Evolutionary conservation across 257 asterid genomes (phyloP), one percentile per base, ranked within the genome.

Genomic region (Prunella vulgaris): DNA sequence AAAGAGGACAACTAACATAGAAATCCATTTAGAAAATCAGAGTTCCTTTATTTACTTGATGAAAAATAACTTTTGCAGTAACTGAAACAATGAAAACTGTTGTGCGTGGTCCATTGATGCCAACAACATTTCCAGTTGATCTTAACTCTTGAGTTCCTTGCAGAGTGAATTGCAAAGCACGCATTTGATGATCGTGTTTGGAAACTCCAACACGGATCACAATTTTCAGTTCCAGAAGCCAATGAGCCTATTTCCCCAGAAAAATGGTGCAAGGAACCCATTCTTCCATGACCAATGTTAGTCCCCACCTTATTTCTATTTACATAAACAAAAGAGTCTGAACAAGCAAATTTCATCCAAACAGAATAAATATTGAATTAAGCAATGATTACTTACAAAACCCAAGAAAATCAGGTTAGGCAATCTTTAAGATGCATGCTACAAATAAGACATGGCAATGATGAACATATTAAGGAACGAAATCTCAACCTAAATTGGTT

Each of bases 71-170:
- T 25, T 25, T 56, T 56, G 10, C 18, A 69, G 2, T 40, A 57
- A 57, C 65, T 54, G 18, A 37, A 46, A 13, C 33, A 24, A 53
- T 35, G 59, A 66, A 51, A 49, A 49, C 56, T 48, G 15, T 12
- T 42, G 18, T 20, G 33, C 13, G 5, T 21, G 64, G 70, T 66
- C 15, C 71, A 1, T 28, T 28, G 48, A 66, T 27, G n/a, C 42
- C 12, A 48, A 66, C 4, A 59, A 28, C 70, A 25, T 64, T 49
- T 25, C 15, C 27, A 25, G 58, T 37, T 24, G 70, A 65, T 64
- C 56, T 64, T 5, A 33, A 63, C 54, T 40, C 57, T 64, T 3
- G 54, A 63, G 68, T 22, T 56, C 62, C 35, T 56, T 56, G 62
- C 37, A 25, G 21, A 12, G 28, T 57, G 15, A 57, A 57, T 5